Evolutionary conservation across 192 early-diverging fungal species (phyloP).

Genomic region (Coemansia sp.): DNA sequence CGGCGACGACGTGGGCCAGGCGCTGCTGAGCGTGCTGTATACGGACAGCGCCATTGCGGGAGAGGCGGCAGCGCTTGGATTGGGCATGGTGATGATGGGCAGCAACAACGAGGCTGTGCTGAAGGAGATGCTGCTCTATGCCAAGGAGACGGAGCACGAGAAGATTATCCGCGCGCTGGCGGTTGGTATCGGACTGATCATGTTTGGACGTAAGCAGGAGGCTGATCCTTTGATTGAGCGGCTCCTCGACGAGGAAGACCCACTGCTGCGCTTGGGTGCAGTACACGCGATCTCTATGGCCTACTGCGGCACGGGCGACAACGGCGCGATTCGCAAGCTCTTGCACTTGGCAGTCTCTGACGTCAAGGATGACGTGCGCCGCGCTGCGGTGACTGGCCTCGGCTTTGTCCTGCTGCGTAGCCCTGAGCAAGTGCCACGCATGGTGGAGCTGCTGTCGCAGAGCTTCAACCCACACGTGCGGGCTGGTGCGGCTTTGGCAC

Average conservation of each 20-base stretch:
- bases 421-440: constrained; percentile 95
- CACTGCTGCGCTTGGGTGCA: constrained; percentile 92
- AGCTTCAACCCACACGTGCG: constrained; percentile 99
- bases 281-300: constrained; percentile 98
- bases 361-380: constrained; percentile 98
- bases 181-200: constrained; percentile 90
- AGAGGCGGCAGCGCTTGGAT: constrained; percentile 93
- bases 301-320: constrained; percentile 96
- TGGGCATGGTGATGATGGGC: constrained; percentile 98
- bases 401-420: constrained; percentile 92
- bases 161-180: constrained; percentile 98
- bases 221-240: constrained; percentile 89
- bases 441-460: constrained; percentile 96
- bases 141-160: constrained; percentile 98
- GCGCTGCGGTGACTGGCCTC: constrained; percentile 95
- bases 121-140: constrained; percentile 96
- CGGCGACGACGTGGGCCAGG: constrained; percentile 82
- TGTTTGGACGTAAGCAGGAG: constrained; percentile 96
- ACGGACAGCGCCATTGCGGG: constrained; percentile 96
- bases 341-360: constrained; percentile 98
- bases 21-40: constrained; percentile 85
- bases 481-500: constrained; percentile 91
- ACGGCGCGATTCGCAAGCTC: constrained; percentile 90
- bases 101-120: constrained; percentile 76
- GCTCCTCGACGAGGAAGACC: constrained; percentile 88